phyloP scores from a whole-genome alignment of 495 filamentous ascomycete genomes.

The Lepraria neglecta region DNA sequence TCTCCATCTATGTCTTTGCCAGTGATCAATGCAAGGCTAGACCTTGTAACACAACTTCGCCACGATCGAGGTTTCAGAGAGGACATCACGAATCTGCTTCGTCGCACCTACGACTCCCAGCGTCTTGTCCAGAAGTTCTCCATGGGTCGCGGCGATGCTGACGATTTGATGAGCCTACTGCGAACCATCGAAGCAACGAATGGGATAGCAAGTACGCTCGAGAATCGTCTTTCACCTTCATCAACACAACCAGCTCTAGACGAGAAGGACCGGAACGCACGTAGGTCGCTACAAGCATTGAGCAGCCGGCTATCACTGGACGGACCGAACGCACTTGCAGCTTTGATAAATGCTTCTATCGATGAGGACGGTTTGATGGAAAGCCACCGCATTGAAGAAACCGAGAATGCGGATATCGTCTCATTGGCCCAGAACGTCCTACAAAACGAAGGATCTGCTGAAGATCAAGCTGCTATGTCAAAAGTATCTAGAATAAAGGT shows the following conservation, averaged over 20 bases:
- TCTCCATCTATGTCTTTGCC: constrained; percentile 78
- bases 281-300: constrained; percentile 47
- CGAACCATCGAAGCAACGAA: constrained; percentile 74
- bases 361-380: constrained; percentile 87
- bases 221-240: constrained; percentile 18
- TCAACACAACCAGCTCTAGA: constrained; percentile 30
- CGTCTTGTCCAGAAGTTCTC: constrained; percentile 90
- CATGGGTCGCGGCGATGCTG: constrained; percentile 84
- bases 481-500: constrained; percentile 40
- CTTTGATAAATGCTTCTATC: constrained; percentile 67
- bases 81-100: constrained; percentile 58
- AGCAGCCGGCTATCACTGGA: constrained; percentile 59
- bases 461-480: constrained; percentile 41
- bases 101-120: constrained; percentile 75
- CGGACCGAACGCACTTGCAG: constrained; percentile 60
- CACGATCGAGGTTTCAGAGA: constrained; percentile 57
- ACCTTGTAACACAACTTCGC: constrained; percentile 72
- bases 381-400: constrained; percentile 69
- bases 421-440: constrained; percentile 62
- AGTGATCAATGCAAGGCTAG: constrained; percentile 72
- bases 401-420: constrained; percentile 59
- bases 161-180: constrained; percentile 78
- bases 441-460: constrained; percentile 49
- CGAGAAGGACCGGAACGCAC: constrained; percentile 27
- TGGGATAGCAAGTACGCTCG: constrained; percentile 52